Conservation (phyloP, 2,329 filamentous ascomycete species). For the Coleophoma cylindrospora region DNA sequence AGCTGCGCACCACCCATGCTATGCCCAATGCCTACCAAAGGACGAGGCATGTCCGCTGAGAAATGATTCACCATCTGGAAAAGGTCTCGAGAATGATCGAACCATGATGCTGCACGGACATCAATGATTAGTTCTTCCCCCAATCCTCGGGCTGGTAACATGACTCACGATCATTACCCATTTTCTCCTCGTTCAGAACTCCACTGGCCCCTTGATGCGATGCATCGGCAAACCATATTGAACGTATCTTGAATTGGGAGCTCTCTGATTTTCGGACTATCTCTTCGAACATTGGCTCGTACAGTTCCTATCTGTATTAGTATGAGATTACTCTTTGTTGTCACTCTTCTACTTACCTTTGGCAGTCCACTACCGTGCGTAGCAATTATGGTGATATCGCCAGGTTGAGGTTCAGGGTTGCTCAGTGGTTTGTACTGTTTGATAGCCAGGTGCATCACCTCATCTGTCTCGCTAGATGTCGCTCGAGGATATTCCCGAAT, state of each 20-base stretch:
- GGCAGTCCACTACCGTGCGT: conserved; percentile 88
- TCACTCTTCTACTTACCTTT: conserved; percentile 51
- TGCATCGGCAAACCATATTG: conserved; percentile 89
- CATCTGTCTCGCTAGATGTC: conserved; percentile 68
- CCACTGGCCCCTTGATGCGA: conserved; percentile 79
- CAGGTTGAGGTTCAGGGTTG: conserved; percentile 60
- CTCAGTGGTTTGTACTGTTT: conserved; percentile 83
- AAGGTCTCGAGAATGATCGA: conserved; percentile 80
- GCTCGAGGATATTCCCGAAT: conserved; percentile 77
- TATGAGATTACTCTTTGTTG: background rate
- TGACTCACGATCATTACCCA: conserved; percentile 81
- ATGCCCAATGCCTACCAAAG: conserved; percentile 80
- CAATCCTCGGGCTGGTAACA: too few species aligned
- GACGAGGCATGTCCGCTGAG: conserved; percentile 69
- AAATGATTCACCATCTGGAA: conserved; percentile 82
- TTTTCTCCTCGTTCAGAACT: conserved; percentile 65
- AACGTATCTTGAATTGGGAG: conserved; percentile 64
- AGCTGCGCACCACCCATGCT: too few species aligned
- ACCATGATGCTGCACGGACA: conserved; percentile 63
- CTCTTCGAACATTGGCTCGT: conserved; percentile 89
- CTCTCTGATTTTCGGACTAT: conserved; percentile 56
- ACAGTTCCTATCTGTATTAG: conserved; percentile 61
- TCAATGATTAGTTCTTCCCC: conserved; percentile 5
- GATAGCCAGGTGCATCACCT: conserved; percentile 66
- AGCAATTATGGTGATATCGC: conserved; percentile 77